Evolutionary conservation across 2,329 filamentous ascomycete genomes (phyloP), one percentile per base, ranked within the genome.

Genomic region (Aureobasidium melanogenum): DNA sequence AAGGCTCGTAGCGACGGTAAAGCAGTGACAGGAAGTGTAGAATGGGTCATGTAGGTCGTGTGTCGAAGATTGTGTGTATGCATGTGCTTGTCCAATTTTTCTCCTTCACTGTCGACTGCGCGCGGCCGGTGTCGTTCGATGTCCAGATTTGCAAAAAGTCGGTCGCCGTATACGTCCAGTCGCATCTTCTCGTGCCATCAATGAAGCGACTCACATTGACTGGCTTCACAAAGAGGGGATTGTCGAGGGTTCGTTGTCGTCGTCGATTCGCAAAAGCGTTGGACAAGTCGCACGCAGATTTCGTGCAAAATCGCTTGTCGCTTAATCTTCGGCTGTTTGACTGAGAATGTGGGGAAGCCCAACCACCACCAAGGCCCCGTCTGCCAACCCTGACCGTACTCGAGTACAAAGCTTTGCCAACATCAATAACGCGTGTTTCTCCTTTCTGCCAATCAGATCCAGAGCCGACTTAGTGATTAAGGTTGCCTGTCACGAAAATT

Each of bases 211-310:
- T 59, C 56, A 59, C 56, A 50, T 59, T 59, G 44, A 41, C 19
- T 59, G 56, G 56, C 56, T 59, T 59, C 56, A 59, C 56, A 59
- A 47, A 59, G 28, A 50, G 56, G 56, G 55, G 56, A 19, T 59
- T 48, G 56, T 59, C 56, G 56, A 59, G 41, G 56, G 54, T 41
- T 59, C 56, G 56, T 48, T 39, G 56, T 59, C 56, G 55, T 58
- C 55, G 56, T 48, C 41, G 19, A 43, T 26, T 47, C 32, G 14
- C 41, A 30, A 57, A 57, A 47, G 15, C 28, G 52, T 28, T 26
- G 5, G 15, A 32, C 32, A 38, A 15, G 7, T 39, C 51, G 51
- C 36, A 51, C 48, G 48, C 51, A 54, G 24, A 54, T 41, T 54
- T 41, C 34, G 36, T 54, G 19, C 51, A 41, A 39, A 41, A 28